A percentile compares a stretch with the other conserved stretches of the same genome.
phyloP scores from a whole-genome alignment of 2,329 filamentous ascomycete species.

The Phialemoniopsis sp. region DNA sequence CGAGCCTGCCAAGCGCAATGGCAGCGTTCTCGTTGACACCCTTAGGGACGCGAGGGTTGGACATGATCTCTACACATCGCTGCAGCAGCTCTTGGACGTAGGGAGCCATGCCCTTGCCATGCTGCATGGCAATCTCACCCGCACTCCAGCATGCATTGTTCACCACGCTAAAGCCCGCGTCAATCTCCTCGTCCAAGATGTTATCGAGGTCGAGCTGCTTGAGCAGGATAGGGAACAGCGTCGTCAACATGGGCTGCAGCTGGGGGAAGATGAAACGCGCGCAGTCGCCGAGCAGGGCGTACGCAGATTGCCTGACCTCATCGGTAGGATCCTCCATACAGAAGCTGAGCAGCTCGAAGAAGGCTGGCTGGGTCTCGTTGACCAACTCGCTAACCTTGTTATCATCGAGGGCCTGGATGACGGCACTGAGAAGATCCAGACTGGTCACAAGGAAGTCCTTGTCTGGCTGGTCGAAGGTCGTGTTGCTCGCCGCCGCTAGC shows the following conservation, averaged over 20 bases:
- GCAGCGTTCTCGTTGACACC: constrained; percentile 92
- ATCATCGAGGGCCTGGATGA: constrained; percentile 82
- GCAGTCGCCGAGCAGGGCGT: constrained; percentile 90
- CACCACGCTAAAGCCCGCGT: constrained; percentile 84
- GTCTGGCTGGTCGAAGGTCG: constrained; percentile 72
- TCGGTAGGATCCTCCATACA: constrained; percentile 91
- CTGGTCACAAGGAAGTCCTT: constrained; percentile 97
- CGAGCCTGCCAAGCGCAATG: constrained; percentile 84
- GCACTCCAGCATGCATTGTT: constrained; percentile 99
- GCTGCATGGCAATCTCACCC: constrained; percentile 84
- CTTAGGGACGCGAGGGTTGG: constrained; percentile 78
- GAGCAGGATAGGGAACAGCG: constrained; percentile 76
- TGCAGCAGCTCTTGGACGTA: constrained; percentile 75
- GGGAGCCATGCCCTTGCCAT: constrained; percentile 69
- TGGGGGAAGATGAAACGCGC: constrained; percentile 87
- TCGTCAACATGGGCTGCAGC: constrained; percentile 68
- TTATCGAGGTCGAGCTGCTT: constrained; percentile 80
- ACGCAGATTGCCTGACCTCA: constrained; percentile 93
- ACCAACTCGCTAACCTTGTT: constrained; percentile 74
- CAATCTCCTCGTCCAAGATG: constrained; percentile 73
- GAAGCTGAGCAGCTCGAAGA: constrained; percentile 86
- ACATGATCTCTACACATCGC: constrained; percentile 76
- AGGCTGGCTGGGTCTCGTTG: constrained; percentile 68
- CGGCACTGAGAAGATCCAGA: constrained; percentile 85
- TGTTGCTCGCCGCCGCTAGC: constrained; percentile 64